Evolutionary conservation across 2,329 filamentous ascomycete species (phyloP), one percentile per base, ranked within the genome.

Genomic region (Cryphonectria naterciae): DNA sequence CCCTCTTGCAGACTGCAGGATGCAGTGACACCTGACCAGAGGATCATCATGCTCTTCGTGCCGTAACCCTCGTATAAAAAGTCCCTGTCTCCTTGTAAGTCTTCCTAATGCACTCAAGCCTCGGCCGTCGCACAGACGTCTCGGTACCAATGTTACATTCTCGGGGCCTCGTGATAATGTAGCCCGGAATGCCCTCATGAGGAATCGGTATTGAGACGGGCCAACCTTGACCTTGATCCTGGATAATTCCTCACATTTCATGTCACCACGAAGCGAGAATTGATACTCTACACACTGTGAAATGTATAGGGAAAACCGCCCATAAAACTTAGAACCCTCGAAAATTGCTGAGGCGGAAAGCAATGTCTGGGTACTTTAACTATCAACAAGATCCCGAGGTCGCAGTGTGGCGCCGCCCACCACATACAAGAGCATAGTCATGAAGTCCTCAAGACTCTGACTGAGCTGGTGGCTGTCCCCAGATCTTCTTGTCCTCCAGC

Each of bases 401-500:
- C 41, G 15, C 15, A 43, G 15, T 43, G 41, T 43, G 41, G 41
- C 41, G 41, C 13, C 41, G 41, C 3, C 13, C 15, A 13, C 41
- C 41, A 17, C 15, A 4, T 13, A 43, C 41, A 5, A 4, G 1
- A 17, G 15, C 41, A 43, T 17, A 43, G 41, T 43, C 4, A 17
- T 43, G 41, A 17, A 43, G 41, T 43, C 4, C 13, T 32, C 35
- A n/a, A 39, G 32, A 13, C 58, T n/a, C 58, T 3, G 25, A 8
- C 54, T 8, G 15, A 10, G 28, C 25, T 15, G 15, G 54, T 32
- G 17, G 37, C 11, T 49, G 35, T 28, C 62, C 73, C 79, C 79
- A 80, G 6, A 78, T 76, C 0, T 60, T 70, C 15, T 72, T 74
- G 22, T 78, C 73, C 0, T 65, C 68, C 35, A 80, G 66, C 75